phyloP scores from a whole-genome alignment of 2,329 filamentous ascomycete species.

The Pseudonectria buxi region DNA sequence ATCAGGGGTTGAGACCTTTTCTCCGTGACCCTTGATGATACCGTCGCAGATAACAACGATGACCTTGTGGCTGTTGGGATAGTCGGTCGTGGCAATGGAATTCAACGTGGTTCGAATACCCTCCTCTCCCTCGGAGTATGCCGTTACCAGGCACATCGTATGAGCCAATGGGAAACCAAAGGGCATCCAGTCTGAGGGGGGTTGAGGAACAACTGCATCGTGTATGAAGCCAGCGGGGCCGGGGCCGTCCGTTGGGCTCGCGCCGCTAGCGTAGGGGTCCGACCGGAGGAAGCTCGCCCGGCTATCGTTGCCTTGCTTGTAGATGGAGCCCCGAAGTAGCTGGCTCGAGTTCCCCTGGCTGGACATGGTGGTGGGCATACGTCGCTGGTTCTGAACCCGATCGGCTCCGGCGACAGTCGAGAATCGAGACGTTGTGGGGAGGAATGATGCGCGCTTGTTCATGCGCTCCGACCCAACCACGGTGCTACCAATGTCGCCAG shows the following conservation, averaged over 20 bases:
- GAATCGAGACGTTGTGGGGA: conserved; percentile 92
- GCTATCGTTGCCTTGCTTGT: conserved; percentile 59
- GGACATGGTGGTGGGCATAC: conserved; percentile 84
- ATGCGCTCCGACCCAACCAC: conserved; percentile 58
- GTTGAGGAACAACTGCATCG: conserved; percentile 90
- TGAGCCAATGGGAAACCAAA: conserved; percentile 94
- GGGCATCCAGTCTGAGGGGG: conserved; percentile 93
- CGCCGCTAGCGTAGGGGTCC: conserved; percentile 47
- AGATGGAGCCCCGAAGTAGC: conserved; percentile 64
- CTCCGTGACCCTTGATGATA: conserved; percentile 93
- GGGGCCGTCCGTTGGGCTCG: conserved; percentile 57
- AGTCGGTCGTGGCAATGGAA: conserved; percentile 95
- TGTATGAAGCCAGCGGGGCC: conserved; percentile 94
- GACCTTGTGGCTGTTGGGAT: conserved; percentile 97
- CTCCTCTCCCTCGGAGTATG: conserved; percentile 91
- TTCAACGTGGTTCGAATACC: conserved; percentile 91
- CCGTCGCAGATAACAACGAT: conserved; percentile 96
- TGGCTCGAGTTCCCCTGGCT: conserved; percentile 74
- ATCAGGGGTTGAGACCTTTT: conserved; percentile 80
- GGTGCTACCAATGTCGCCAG: conserved; percentile 64
- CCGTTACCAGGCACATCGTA: conserved; percentile 88
- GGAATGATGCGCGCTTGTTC: conserved; percentile 79
- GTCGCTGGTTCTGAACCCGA: conserved; percentile 41
- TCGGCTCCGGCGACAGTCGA: conserved; percentile 82
- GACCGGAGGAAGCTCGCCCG: conserved; percentile 58